phyloP scores from a whole-genome alignment of 169 alveolate genomes.

The Cytauxzoon felis region DNA sequence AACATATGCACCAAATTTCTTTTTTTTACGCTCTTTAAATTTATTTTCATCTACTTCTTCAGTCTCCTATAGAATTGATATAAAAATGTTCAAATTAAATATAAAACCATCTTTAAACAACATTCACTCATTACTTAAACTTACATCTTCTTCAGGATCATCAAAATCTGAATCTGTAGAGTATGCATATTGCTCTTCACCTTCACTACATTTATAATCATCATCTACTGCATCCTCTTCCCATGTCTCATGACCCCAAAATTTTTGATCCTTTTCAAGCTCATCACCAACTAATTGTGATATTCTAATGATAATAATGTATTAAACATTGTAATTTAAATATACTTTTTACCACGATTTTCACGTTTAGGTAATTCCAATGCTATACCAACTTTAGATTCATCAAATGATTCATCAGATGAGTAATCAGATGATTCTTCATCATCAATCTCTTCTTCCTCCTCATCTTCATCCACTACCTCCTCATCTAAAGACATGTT shows the following conservation, averaged over 20 bases:
- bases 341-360: conserved; percentile 75
- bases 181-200: conserved; percentile 78
- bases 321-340: background rate
- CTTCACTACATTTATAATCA: conserved; percentile 82
- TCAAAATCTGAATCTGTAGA: conserved; percentile 80
- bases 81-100: no score
- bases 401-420: conserved; percentile 55
- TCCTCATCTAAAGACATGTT: no score
- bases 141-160: conserved; percentile 65
- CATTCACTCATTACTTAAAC: background rate
- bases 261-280: conserved; percentile 76
- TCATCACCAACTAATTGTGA: conserved; percentile 77
- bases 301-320: conserved; percentile 14
- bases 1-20: conserved; percentile 47
- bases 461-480: background rate
- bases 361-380: conserved; percentile 78
- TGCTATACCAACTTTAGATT: conserved; percentile 76
- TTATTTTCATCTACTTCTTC: conserved; percentile 59
- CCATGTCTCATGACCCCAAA: conserved; percentile 84
- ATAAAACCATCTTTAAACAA: no score
- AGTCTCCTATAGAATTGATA: conserved; percentile 13
- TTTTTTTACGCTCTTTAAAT: conserved; percentile 33
- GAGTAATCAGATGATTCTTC: conserved; percentile 11
- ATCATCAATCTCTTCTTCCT: conserved; percentile 19
- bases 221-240: conserved; percentile 81